Base-by-base conservation (phyloP, 768 basidiomycete species). In the Amylocystis lapponica region DNA sequence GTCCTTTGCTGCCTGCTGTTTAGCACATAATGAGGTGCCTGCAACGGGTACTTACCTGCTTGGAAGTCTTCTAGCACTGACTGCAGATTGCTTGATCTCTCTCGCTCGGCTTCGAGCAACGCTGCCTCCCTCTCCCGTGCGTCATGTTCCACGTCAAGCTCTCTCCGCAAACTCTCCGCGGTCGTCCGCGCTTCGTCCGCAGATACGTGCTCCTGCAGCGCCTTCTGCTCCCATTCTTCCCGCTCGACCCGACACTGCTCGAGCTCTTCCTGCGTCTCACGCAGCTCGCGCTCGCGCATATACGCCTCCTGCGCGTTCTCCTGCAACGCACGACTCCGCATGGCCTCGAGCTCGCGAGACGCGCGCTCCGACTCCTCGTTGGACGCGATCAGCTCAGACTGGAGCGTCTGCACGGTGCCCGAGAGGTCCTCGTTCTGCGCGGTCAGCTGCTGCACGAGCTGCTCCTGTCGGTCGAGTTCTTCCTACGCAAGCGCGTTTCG, bases 51-150 rank as follows among this genome's bases (percentile, higher is more conserved):
- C 36, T 32, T 53, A 94, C 95, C 85, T 41, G 81, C 72, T 66
- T 98, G 92, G 66, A 98, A 99, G 64, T 98, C 96, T 57, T 90
- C 84, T 54, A 99, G 66, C 3, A 99, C 96, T 3, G 86, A 84
- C 61, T 97, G 89, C 46, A 99, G 61, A 64, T 98, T 98, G 6
- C 64, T 69, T 4, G 82, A 78, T 55, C 83, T 86, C 66, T 89
- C 83, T 48, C 70, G 70, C 52, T 90, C 88, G 16, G 67, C 61
- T 48, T 82, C 81, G 30, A 91, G 67, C 48, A 81, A 78, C 0
- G 56, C 68, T 23, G 61, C 57, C 14, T 81, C 79, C 50, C 74
- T 67, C 54, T 77, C 72, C 51, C 79, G 66, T 26, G 70, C 73
- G 41, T 79, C 81, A 33, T 72, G 67, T 51, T 86, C 78, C 7